phyloP scores from a whole-genome alignment of 495 filamentous ascomycete species.

The Aeminium ludgeri region DNA sequence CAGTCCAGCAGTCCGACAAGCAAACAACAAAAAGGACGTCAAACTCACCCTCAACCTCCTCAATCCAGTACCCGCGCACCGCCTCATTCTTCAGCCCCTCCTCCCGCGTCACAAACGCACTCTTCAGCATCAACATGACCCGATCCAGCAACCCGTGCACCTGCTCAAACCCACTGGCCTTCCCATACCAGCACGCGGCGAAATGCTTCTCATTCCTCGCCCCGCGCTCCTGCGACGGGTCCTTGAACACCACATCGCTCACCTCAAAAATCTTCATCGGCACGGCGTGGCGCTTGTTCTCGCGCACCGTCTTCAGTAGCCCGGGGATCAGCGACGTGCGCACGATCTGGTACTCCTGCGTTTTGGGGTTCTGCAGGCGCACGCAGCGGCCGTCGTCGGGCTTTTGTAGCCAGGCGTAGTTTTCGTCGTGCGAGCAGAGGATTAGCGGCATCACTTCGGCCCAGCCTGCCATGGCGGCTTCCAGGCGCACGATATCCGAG shows the following conservation, averaged over 20 bases:
- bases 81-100: conserved; percentile 43
- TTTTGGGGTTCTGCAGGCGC: conserved; percentile 87
- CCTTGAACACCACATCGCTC: conserved; percentile 83
- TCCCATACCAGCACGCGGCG: conserved; percentile 87
- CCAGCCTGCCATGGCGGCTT: conserved; percentile 92
- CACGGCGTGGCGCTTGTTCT: conserved; percentile 79
- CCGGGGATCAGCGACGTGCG: conserved; percentile 79
- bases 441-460: conserved; percentile 91
- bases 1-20: background rate
- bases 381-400: conserved; percentile 72
- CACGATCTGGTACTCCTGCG: conserved; percentile 89
- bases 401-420: conserved; percentile 91
- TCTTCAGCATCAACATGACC: conserved; percentile 80
- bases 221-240: conserved; percentile 57
- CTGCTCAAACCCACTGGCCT: conserved; percentile 88
- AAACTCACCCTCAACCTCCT: conserved; percentile 59
- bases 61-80: conserved; percentile 66
- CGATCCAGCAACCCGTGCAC: conserved; percentile 90
- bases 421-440: conserved; percentile 95
- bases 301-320: conserved; percentile 82
- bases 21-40: conserved; percentile 4
- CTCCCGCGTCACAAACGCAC: conserved; percentile 57
- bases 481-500: conserved; percentile 72
- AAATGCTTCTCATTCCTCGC: conserved; percentile 85
- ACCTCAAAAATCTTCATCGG: conserved; percentile 91